Base-by-base conservation (phyloP, 163 green algal genomes). In the Scenedesmus sp. region DNA sequence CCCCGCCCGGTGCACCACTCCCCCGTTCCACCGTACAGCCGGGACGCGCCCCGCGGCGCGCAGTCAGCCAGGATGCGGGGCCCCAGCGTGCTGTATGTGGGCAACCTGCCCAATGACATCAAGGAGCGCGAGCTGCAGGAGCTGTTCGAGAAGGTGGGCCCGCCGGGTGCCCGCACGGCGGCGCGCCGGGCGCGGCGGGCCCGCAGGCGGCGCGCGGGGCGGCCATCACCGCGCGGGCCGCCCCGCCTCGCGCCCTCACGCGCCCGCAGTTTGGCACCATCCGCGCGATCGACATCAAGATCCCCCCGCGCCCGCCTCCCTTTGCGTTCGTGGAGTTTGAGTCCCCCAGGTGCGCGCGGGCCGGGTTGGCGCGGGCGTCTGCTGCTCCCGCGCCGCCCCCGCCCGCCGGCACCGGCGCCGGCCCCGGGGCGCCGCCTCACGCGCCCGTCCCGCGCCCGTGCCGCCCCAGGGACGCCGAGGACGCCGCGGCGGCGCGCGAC, bases 261-360 rank as follows among this genome's bases (percentile, higher is more conserved):
- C 63, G 22, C 26, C 18, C 67, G 36, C 69, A 91, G 88, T 95
- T 89, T 71, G 91, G 91, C 4, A 56, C 63, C 13, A 93, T 95
- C 54, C 50, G 74, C 24, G 78, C 84, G 15, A 93, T 98, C 34
- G 92, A 98, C 81, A 86, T 98, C 79, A 98, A 98, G 87, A 89
- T 84, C 14, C 95, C 89, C 6, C 80, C 86, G 2, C 14, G 94
- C 1, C 92, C 92, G n/a, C 94, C 94, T 13, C 86, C 84, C 0
- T 98, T 95, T 66, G 93, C 92, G 0, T 98, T 98, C 58, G 84
- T 98, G 20, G 92, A 99, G 86, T 99, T 96, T 66, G 88, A 94
- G 34, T 87, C 95, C 33, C 50, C 87, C n/a, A 86, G 90, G 83
- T 89, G 44, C 44, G 24, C 51, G 22, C 60, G 18, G 56, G 9